Percentiles rank a stretch among this genome's conserved stretches.
Evolutionary conservation across 176 grass and related monocot genomes (phyloP).

Genomic region (Elymus sibiricus): DNA sequence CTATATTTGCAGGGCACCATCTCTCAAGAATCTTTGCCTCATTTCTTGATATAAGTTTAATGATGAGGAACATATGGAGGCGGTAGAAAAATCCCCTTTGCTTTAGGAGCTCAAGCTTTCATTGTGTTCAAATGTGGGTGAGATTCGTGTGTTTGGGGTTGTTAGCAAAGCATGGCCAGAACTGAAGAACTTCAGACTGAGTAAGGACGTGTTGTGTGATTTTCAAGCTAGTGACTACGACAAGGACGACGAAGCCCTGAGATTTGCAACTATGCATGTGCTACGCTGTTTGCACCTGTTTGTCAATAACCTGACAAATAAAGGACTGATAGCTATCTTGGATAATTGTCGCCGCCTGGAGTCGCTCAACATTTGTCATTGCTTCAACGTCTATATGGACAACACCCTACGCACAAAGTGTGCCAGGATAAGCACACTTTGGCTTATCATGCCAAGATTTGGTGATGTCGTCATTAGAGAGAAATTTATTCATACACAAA

Average conservation of each 20-base stretch:
- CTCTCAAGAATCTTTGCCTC: not conserved
- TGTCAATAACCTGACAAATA: not conserved
- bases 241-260: not conserved
- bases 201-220: too few relatives aligned
- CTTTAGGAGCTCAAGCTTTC: too few relatives aligned
- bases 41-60: not conserved
- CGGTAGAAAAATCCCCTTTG: too few relatives aligned
- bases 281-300: not conserved
- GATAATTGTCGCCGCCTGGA: not conserved
- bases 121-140: too few relatives aligned
- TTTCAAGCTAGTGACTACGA: too few relatives aligned
- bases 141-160: too few relatives aligned
- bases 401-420: not conserved
- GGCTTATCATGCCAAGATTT: too few relatives aligned
- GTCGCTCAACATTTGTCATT: not conserved
- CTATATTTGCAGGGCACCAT: not conserved
- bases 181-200: too few relatives aligned
- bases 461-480: slow-evolving; percentile 29
- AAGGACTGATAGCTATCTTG: not conserved
- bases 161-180: too few relatives aligned
- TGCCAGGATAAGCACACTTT: not conserved
- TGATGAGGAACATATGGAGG: not conserved
- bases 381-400: slow-evolving; percentile 3
- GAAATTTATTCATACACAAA: slow-evolving; percentile 41
- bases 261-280: not conserved